Percentiles rank a stretch among this genome's conserved stretches.
Conservation (phyloP, 805 yeast genomes). For the Spathaspora girioi region DNA sequence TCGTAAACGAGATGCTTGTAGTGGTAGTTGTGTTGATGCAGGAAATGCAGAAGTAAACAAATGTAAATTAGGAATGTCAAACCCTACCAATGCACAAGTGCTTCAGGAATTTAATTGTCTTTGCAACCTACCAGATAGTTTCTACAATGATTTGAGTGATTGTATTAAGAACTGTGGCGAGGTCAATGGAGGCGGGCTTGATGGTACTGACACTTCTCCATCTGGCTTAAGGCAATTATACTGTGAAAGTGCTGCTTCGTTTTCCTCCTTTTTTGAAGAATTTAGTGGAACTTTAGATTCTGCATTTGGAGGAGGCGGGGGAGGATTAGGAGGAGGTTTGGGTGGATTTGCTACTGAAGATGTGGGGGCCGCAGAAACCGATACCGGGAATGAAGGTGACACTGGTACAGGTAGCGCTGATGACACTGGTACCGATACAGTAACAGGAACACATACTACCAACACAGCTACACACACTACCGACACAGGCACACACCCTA, state of each 20-base stretch:
- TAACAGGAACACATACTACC: neutral
- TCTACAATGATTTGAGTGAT: conserved; percentile 1
- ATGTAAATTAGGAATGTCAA: neutral
- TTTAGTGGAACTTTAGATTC: neutral
- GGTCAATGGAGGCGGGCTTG: neutral
- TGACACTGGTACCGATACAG: neutral
- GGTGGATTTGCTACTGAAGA: neutral
- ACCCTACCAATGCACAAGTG: neutral
- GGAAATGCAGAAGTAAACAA: neutral
- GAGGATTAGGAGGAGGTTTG: neutral
- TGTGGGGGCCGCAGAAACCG: neutral
- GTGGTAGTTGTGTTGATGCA: conserved; percentile 1
- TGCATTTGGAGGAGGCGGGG: neutral
- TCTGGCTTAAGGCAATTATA: neutral
- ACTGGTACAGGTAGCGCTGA: neutral
- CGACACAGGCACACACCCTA: neutral
- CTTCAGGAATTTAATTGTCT: neutral
- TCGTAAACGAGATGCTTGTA: neutral
- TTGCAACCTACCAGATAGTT: neutral
- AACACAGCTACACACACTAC: neutral
- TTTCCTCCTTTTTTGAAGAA: conserved; percentile 1
- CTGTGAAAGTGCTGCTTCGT: conserved; percentile 1
- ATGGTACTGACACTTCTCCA: neutral
- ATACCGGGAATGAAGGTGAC: neutral
- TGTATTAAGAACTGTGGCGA: conserved; percentile 1